Conservation (phyloP, 352 stramenopile genomes). For the Aphanomyces stellatus region DNA sequence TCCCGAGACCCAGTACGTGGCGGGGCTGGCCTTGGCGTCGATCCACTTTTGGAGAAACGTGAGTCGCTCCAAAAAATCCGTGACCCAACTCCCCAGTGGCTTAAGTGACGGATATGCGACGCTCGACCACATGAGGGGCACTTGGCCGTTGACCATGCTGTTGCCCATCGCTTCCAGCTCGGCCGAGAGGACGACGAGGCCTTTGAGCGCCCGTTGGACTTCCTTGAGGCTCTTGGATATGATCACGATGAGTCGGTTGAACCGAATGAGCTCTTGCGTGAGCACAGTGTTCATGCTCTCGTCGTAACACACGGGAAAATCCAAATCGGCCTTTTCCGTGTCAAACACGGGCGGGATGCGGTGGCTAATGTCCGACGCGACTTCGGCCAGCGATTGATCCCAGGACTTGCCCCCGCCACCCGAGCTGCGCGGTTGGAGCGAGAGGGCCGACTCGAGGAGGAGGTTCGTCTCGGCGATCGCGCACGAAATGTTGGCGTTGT, state of each 20-base stretch:
- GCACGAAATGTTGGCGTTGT: constrained; percentile 85
- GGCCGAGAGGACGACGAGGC: constrained; percentile 87
- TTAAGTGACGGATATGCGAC: constrained; percentile 90
- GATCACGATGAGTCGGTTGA: constrained; percentile 78
- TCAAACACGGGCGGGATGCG: constrained; percentile 79
- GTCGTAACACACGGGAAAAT: constrained; percentile 72
- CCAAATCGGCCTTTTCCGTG: constrained; percentile 81
- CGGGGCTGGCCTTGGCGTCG: constrained; percentile 52
- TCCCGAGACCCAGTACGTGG: constrained; percentile 89
- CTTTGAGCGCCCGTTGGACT: constrained; percentile 88
- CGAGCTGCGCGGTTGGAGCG: constrained; percentile 81
- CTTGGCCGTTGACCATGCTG: constrained; percentile 87
- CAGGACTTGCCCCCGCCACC: constrained; percentile 77
- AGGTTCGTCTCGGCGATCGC: constrained; percentile 80
- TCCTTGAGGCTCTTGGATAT: constrained; percentile 77
- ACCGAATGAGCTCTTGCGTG: constrained; percentile 87
- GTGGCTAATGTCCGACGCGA: constrained; percentile 78
- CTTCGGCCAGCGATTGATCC: constrained; percentile 82
- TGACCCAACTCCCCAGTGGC: constrained; percentile 88
- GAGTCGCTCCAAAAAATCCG: constrained; percentile 79
- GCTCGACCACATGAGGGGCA: constrained; percentile 73
- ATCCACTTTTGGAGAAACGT: constrained; percentile 81
- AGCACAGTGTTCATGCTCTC: constrained; percentile 88
- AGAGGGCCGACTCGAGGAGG: constrained; percentile 83
- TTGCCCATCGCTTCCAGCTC: constrained; percentile 92